A percentile compares a stretch with the other conserved stretches of the same genome.
These are phyloP conservation scores for Penicillium sp. DNA, from an alignment of 2,329 filamentous ascomycete genomes.

Conservation along the genomic window DNA sequence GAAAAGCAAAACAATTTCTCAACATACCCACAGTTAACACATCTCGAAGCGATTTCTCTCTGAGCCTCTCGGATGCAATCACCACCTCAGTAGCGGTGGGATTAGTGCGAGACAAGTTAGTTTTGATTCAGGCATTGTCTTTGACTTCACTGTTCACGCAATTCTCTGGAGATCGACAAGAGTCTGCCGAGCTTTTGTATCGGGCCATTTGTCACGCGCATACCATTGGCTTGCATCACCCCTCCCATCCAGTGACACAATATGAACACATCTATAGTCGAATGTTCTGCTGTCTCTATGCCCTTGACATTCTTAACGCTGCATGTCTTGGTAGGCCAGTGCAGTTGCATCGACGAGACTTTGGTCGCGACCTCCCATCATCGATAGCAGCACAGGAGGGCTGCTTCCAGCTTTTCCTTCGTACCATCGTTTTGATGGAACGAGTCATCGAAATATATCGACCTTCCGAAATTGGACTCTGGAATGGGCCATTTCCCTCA, in stretches of 20 bases:
- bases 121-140: background rate
- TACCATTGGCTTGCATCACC: background rate
- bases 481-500: background rate
- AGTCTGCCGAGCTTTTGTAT: background rate
- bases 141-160: background rate
- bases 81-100: background rate
- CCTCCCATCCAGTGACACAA: background rate
- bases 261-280: background rate
- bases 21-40: background rate
- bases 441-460: background rate
- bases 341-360: conserved; percentile 1
- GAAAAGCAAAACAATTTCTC: background rate
- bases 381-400: background rate
- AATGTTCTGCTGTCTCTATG: conserved; percentile 1
- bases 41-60: background rate
- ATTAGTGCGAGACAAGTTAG: background rate
- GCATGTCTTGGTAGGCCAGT: background rate
- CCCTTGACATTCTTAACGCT: background rate
- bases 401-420: conserved; percentile 1
- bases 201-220: conserved; percentile 1
- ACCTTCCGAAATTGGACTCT: background rate
- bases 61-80: background rate
- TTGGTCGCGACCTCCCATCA: background rate
- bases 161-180: background rate
- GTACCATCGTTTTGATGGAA: background rate